phyloP scores from a whole-genome alignment of 768 basidiomycete genomes.

The Candolleomyces aberdarensis region DNA sequence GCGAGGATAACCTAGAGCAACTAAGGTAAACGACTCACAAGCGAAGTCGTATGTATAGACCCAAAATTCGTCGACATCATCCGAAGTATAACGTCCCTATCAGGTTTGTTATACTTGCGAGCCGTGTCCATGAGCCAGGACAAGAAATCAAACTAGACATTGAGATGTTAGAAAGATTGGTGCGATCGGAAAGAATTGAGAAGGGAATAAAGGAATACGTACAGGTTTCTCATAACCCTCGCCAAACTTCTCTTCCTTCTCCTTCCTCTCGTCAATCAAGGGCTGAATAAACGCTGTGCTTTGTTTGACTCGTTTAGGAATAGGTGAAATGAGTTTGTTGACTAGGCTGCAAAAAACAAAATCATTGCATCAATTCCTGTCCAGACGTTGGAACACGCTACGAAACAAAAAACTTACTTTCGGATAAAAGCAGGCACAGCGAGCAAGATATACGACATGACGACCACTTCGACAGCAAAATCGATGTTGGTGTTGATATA shows the following conservation, averaged over 20 bases:
- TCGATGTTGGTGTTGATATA: slow-evolving; percentile 27
- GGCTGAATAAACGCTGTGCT: slow-evolving; percentile 5
- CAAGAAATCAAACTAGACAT: slow-evolving; percentile 41
- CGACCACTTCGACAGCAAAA: slow-evolving; percentile 30
- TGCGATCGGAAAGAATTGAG: not conserved
- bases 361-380: no score
- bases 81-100: slow-evolving; percentile 27
- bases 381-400: not conserved
- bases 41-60: slow-evolving; percentile 40
- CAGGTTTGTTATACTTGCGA: slow-evolving; percentile 21
- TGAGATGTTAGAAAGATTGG: not conserved
- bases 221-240: slow-evolving; percentile 10
- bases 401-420: slow-evolving; percentile 27
- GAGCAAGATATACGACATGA: slow-evolving; percentile 23
- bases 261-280: slow-evolving; percentile 10
- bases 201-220: not conserved
- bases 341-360: not conserved
- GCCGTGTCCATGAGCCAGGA: slow-evolving; percentile 46
- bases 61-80: slow-evolving; percentile 40
- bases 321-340: not conserved
- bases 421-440: slow-evolving; percentile 35
- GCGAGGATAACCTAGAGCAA: not conserved
- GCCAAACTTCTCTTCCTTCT: not conserved
- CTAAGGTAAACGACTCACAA: slow-evolving; percentile 23
- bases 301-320: slow-evolving; percentile 5